These are phyloP conservation scores for Leucaena leucocephala DNA, from an alignment of 306 rosid genomes.

Conservation along the genomic window DNA sequence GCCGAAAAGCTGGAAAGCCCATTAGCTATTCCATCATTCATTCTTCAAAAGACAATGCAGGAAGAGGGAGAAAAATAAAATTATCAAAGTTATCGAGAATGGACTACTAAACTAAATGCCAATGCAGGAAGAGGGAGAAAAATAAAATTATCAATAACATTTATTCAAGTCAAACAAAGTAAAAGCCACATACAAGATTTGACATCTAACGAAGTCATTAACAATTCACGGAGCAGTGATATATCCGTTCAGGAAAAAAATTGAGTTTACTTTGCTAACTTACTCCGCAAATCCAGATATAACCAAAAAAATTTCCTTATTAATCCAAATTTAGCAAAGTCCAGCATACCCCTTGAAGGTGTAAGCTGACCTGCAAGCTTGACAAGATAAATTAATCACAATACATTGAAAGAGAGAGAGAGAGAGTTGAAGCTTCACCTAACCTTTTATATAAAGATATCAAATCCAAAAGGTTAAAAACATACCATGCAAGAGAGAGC, in stretches of 20 bases:
- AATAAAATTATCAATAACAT: not conserved
- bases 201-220: not conserved
- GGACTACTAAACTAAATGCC: not conserved
- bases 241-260: not conserved
- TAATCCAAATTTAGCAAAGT: conserved; percentile 31
- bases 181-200: not conserved
- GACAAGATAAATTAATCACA: conserved; percentile 22
- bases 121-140: not conserved
- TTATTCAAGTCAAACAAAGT: conserved; percentile 9
- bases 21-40: not conserved
- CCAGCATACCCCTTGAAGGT: conserved; percentile 36
- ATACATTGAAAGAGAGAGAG: too few relatives aligned
- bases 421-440: not conserved
- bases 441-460: not conserved
- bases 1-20: not conserved
- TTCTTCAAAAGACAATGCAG: not conserved
- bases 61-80: too few relatives aligned
- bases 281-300: conserved; percentile 18
- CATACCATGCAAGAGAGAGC: not conserved
- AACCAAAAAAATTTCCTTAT: not conserved
- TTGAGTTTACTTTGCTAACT: conserved; percentile 21
- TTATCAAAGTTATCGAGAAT: not conserved
- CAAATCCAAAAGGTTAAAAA: not conserved
- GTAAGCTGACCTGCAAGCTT: conserved; percentile 37
- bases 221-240: not conserved